Percentiles rank a stretch among this genome's conserved stretches.
Evolutionary conservation across 2,329 filamentous ascomycete genomes (phyloP).

Genomic region (Sphaceloma murrayae): DNA sequence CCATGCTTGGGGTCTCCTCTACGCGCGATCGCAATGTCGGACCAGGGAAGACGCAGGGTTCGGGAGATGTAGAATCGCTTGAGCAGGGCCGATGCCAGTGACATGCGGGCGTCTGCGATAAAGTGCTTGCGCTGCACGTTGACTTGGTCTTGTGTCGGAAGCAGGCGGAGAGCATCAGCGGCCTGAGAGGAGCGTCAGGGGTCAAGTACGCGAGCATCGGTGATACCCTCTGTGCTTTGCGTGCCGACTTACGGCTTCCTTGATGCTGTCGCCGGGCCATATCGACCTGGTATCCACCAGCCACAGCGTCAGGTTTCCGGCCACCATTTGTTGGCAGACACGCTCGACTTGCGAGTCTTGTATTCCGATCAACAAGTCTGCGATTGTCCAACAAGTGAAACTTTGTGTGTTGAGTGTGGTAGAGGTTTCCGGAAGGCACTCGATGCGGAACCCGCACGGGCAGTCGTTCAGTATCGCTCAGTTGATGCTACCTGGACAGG

Average conservation of each 20-base stretch:
- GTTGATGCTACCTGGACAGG: too few species aligned
- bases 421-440: too few species aligned
- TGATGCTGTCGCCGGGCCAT: slow-evolving; percentile 40
- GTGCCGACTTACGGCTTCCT: slow-evolving; percentile 32
- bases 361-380: too few species aligned
- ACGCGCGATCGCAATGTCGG: slow-evolving; percentile 46
- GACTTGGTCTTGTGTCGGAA: slow-evolving; percentile 46
- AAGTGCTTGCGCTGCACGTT: slow-evolving; percentile 44
- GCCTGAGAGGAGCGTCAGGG: slow-evolving; percentile 27
- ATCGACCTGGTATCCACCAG: slow-evolving; percentile 40
- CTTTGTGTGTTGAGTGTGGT: too few species aligned
- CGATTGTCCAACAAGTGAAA: too few species aligned
- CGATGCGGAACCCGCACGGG: too few species aligned
- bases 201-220: too few species aligned
- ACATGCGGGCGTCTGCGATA: slow-evolving; percentile 59
- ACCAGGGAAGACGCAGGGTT: slow-evolving; percentile 52
- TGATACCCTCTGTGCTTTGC: too few species aligned
- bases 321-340: too few species aligned
- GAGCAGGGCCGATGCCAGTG: slow-evolving; percentile 60
- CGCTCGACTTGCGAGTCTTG: too few species aligned
- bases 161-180: slow-evolving; percentile 33
- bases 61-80: slow-evolving; percentile 61
- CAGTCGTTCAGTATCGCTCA: too few species aligned
- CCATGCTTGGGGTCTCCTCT: slow-evolving; percentile 43
- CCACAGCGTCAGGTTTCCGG: slow-evolving; percentile 35